Evolutionary conservation across 495 filamentous ascomycete species (phyloP), one percentile per base, ranked within the genome.

Genomic region (Talaromyces borbonicus): DNA sequence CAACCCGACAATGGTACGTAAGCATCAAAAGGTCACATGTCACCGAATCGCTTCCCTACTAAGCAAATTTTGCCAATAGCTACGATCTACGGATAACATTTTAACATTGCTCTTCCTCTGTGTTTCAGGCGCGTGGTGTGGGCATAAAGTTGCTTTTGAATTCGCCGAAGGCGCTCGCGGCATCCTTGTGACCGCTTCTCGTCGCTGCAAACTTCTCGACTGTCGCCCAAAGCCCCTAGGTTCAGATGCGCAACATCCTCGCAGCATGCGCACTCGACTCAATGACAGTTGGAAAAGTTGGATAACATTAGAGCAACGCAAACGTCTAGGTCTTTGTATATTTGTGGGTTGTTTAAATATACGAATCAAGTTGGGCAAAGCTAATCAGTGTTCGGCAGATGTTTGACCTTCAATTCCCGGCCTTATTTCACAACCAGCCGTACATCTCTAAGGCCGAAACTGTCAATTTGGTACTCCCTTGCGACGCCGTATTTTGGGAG

Each of bases 391-490:
- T 36, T n/a, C n/a, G 8, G 30, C 31, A 57, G 53, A 48, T 56
- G 3, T 53, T 49, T 16, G 56, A 59, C 39, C 55, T 50, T 27
- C 48, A 53, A 43, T 49, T 56, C 14, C 49, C 53, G 4, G 50
- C 56, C 9, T 48, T 59, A 3, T 59, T 56, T 36, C 54, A 59
- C 11, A 52, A 53, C 16, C 56, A 59, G 32, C 56, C 53, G 4
- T 56, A 56, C 15, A 48, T 59, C 11, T 49, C 47, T 35, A 59
- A 59, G 38, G 53, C 56, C 15, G 56, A 59, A 43, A 54, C 53
- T 1, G 55, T 52, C 1, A 59, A 56, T 32, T 50, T 48, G 18
- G 46, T 49, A 12, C 53, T 59, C 25, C 56, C 56, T 9, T 59
- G 56, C 43, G 43, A 48, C 6, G 51, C 49, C 22, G 47, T 46